Evolutionary conservation across 805 yeast genomes (phyloP), one percentile per base, ranked within the genome.

Genomic region (Pichia californica): DNA sequence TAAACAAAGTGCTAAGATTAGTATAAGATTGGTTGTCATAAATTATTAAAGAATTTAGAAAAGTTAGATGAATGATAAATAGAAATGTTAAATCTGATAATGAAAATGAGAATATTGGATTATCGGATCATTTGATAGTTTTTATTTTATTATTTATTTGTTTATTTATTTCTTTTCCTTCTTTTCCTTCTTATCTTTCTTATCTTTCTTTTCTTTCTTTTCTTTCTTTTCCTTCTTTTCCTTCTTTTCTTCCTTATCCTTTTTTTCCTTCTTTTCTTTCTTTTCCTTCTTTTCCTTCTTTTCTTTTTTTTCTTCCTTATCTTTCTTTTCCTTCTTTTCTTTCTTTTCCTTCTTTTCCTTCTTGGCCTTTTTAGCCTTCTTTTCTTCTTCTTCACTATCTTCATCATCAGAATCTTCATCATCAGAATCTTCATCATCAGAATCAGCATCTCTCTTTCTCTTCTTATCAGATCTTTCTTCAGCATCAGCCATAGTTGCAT

Each of bases 251-350:
- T 38, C 38, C 37, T 44, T 35, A 28, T 40, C 38, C 30, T 44
- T 40, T 28, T 44, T 40, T 18, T 36, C 41, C 33, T 44, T 40
- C 38, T 44, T 44, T 9, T 52, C 50, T 40, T 55, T 49, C 55
- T 53, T 49, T 13, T 49, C 49, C 44, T 44, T 42, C 57, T 52
- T 53, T 41, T 54, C 56, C 40, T 58, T 54, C 47, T 60, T 52
- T 31, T 60, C 58, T 40, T 59, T 49, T 52, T 64, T 58, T 41
- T 61, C 59, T 32, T 61, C 53, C 52, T 64, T 56, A 45, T 59
- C 54, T 27, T 59, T 54, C 53, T 62, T 60, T 39, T 62, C 57
- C 39, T 62, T 53, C 53, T 64, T 60, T 43, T 56, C 56, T 37
- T 55, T 56, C 49, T 51, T 47, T 43, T 38, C 41, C 21, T 40